Evolutionary conservation across 1,284 basidiomycete species (phyloP), one percentile per base, ranked within the genome.

Genomic region (Moesziomyces globuligerus): DNA sequence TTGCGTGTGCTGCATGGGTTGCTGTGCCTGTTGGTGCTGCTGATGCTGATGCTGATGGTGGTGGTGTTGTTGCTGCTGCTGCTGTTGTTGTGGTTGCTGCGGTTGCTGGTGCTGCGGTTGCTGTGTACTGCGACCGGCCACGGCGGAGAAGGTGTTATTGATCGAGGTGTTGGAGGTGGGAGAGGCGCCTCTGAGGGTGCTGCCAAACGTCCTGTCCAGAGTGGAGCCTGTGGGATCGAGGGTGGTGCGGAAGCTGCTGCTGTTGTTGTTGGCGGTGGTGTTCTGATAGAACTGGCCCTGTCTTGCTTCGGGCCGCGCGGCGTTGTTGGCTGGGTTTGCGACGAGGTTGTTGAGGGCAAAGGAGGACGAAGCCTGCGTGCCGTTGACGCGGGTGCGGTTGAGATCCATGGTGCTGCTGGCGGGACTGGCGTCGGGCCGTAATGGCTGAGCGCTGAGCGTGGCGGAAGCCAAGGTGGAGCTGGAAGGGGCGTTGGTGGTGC

Each of bases 181-280:
- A 20, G 68, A 71, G 2, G 57, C 53, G 21, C 42, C 57, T 51
- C 68, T 13, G 3, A 71, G 51, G 20, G 68, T 65, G 49, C 57
- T 61, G 5, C 48, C 67, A 49, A 70, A 65, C 8, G 59, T 62
- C 13, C 67, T 47, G 40, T 70, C 67, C 34, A 71, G 56, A 4
- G 61, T 66, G 25, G 68, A 71, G 4, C 36, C 25, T 11, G 50
- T 21, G 2, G 68, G 24, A 18, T 60, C 57, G 20, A 59, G 45
- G 7, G 45, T 37, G 28, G 48, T 65, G 40, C 58, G 51, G 39
- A 59, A 56, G 44, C 43, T 60, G 54, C 48, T 58, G 15, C 49
- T 48, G 3, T 48, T 17, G 20, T 46, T 58, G 53, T 50, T 57
- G 11, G 60, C 49, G 3, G 51, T 17, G 20, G 53, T n/a, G 18